Base-by-base conservation (phyloP, 1,284 basidiomycete genomes). In the Anthracocystis panici-leucophaei region DNA sequence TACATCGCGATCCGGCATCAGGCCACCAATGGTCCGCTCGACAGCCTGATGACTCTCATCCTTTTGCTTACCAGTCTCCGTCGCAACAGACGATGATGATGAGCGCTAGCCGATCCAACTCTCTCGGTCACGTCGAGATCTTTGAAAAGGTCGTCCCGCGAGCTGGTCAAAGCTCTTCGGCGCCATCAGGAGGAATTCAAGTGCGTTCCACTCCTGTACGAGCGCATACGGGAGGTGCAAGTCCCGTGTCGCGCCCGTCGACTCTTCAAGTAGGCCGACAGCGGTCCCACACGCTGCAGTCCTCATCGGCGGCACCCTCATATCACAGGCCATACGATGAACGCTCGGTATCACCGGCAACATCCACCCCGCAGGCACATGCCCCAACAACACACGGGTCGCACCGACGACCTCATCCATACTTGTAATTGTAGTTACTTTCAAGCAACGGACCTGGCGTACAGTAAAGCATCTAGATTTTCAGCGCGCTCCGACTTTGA, bases 401-500 rank as follows among this genome's bases (percentile, higher is more conserved):
- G 18, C 62, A 57, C 23, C 62, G 57, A 27, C 38, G 64, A 40
- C 64, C 55, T 60, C 64, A 66, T 45, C 64, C 57, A 2, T 66
- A 66, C 18, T 25, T 60, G 57, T 66, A 57, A 56, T 51, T 46
- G 50, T 54, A 65, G 12, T n/a, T 20, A 7, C 20, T 31, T 33
- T 6, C 9, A 21, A 44, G 54, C 27, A 27, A 46, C 35, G 33
- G 49, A 52, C 25, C 10, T 23, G 33, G 20, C 16, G 49, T 12
- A 16, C 31, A 38, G 9, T 21, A 25, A 18, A 6, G 44, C 23
- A 41, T 53, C 23, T 6, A 25, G 50, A 35, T 7, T 27, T 20
- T 21, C 21, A 12, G 3, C 18, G 50, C 38, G 35, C 7, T 10
- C 12, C 18, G 8, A 38, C 11, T 38, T 38, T 38, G 35, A 38